Evolutionary conservation across 305 asterid genomes (phyloP), one percentile per base, ranked within the genome.

Genomic region (Plantago rigida): DNA sequence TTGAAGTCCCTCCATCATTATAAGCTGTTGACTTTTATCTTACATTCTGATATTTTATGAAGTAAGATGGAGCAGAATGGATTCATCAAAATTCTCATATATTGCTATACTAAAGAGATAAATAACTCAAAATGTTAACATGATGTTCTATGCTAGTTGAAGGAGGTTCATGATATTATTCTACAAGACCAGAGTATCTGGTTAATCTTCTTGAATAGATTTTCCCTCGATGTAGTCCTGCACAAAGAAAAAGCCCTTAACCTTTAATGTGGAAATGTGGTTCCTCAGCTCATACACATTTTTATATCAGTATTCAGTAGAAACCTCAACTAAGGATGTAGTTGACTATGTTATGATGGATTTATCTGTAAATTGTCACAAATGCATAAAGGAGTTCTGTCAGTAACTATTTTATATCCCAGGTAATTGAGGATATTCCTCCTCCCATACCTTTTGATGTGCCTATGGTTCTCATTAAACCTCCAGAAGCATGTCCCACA

Each of bases 381-480:
- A 47, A 60, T 47, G 7, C 45, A 47, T 29, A 9, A 12, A 14
- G 46, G 36, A 69, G 44, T 5, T 58, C 9, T 48, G 34, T 56
- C 14, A n/a, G 22, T 4, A 8, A 4, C 42, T 36, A 28, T 39
- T 58, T 48, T 59, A 17, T 56, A 13, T 59, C 72, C 63, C 80
- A 92, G 99, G 75, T 84, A 62, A 95, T 92, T 66, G 77, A 88
- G 77, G 89, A 92, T 73, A 78, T 87, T 72, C 74, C 87, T 55
- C 62, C 86, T 15, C 85, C 93, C 47, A 44, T 79, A 69, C 75
- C 91, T 61, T 66, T 58, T 17, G 89, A 81, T 75, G 74, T 82
- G 65, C 89, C 99, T 50, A 82, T 92, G 91, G 92, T 89, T 77
- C 97, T 92, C 65, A 79, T 92, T 60, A 92, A 92, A 77, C 99